These are phyloP conservation scores for Wallacemonas collosoma DNA, from an alignment of 208 protist species.

Conservation along the genomic window DNA sequence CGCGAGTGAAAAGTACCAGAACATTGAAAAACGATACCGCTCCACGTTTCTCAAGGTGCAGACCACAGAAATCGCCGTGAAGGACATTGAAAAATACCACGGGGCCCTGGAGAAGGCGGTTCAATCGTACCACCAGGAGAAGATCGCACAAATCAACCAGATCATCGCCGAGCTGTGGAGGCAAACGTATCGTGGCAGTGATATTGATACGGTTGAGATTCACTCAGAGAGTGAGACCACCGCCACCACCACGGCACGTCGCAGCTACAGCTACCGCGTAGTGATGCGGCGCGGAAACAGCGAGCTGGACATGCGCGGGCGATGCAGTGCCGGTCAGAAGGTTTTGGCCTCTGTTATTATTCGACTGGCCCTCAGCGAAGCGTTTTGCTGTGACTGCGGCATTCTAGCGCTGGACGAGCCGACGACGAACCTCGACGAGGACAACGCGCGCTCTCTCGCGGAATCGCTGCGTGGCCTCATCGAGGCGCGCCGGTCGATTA, in stretches of 20 bases:
- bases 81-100: constrained; percentile 93
- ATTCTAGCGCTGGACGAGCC: constrained; percentile 99
- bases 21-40: constrained; percentile 87
- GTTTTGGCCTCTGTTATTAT: constrained; percentile 99
- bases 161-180: constrained; percentile 98
- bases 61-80: constrained; percentile 84
- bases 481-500: constrained; percentile 64
- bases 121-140: constrained; percentile 97
- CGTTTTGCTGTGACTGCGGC: constrained; percentile 99
- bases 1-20: constrained; percentile 70
- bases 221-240: constrained; percentile 88
- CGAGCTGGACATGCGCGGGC: constrained; percentile 98
- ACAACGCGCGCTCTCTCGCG: constrained; percentile 88
- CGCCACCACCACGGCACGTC: constrained; percentile 54
- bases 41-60: constrained; percentile 90
- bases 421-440: constrained; percentile 99
- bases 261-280: constrained; percentile 93
- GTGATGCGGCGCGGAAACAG: constrained; percentile 96
- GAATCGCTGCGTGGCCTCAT: constrained; percentile 86
- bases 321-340: constrained; percentile 98
- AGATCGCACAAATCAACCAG: constrained; percentile 99
- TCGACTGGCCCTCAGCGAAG: constrained; percentile 98
- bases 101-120: constrained; percentile 94
- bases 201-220: constrained; percentile 99
- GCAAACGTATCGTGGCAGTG: constrained; percentile 96